phyloP scores from a whole-genome alignment of 441 rosid genomes.

The Pelargonium australe region DNA sequence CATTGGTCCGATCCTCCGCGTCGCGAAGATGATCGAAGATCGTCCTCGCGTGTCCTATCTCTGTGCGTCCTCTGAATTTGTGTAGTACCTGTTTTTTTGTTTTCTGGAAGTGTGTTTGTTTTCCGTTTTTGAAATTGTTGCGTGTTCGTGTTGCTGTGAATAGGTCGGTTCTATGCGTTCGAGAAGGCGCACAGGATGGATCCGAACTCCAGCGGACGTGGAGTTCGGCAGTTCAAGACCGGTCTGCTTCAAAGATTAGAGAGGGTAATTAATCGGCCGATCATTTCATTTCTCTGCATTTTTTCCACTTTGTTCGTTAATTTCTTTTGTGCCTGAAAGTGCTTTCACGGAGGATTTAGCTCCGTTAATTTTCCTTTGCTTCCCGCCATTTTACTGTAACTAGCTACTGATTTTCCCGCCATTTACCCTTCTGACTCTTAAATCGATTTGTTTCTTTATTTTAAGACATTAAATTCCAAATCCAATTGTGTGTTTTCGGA shows the following conservation, averaged over 20 bases:
- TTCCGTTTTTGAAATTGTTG: not conserved
- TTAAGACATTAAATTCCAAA: not conserved
- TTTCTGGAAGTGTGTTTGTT: conserved; percentile 3
- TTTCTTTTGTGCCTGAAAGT: not conserved
- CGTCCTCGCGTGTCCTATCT: conserved; percentile 98
- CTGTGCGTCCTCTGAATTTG: conserved; percentile 34
- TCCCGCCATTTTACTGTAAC: not conserved
- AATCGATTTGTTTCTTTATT: not conserved
- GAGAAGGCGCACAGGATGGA: conserved; percentile 78
- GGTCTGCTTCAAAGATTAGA: conserved; percentile 61
- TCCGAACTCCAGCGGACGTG: conserved; percentile 61
- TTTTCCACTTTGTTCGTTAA: not conserved
- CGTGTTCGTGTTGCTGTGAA: conserved; percentile 9
- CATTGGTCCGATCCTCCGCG: conserved; percentile 87
- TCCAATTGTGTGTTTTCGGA: not conserved
- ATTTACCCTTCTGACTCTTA: not conserved
- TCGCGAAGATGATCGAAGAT: conserved; percentile 86
- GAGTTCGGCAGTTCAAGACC: conserved; percentile 78
- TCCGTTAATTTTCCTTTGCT: not conserved
- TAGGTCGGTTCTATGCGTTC: conserved; percentile 80
- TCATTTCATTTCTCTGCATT: not conserved
- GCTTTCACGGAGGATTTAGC: not conserved
- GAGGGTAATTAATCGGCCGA: conserved; percentile 38
- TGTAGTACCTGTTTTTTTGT: not conserved
- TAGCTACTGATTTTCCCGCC: not conserved